phyloP scores from a whole-genome alignment of 495 filamentous ascomycete genomes.

The Aspergillus sclerotiicarbonarius region DNA sequence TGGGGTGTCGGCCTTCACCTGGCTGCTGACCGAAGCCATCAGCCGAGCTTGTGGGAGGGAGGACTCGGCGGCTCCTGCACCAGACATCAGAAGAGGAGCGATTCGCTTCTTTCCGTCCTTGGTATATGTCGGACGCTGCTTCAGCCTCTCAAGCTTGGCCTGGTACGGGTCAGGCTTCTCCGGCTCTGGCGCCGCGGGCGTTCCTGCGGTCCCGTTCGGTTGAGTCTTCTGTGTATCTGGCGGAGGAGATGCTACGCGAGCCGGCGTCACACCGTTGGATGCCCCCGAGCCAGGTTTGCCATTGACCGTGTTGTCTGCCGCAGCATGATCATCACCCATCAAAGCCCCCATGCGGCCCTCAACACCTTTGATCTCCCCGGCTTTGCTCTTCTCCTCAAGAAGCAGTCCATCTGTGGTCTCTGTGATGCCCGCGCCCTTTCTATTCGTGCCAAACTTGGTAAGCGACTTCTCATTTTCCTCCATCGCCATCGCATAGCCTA shows the following conservation, averaged over 20 bases:
- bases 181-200: constrained; percentile 41
- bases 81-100: constrained; percentile 85
- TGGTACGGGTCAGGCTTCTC: constrained; percentile 61
- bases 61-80: constrained; percentile 73
- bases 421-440: constrained; percentile 81
- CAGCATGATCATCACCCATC: constrained; percentile 73
- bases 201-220: constrained; percentile 36
- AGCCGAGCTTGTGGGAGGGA: constrained; percentile 84
- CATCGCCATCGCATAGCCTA: constrained; percentile 68
- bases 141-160: constrained; percentile 72
- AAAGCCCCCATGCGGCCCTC: constrained; percentile 95
- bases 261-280: constrained; percentile 46
- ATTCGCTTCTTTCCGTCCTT: constrained; percentile 98
- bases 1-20: constrained; percentile 66
- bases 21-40: constrained; percentile 63
- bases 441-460: constrained; percentile 85
- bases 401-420: constrained; percentile 85
- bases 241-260: constrained; percentile 33
- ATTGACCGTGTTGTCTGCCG: constrained; percentile 37
- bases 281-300: constrained; percentile 34
- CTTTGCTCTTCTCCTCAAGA: constrained; percentile 89
- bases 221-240: constrained; percentile 39
- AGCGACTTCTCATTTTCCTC: constrained; percentile 91
- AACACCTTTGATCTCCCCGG: constrained; percentile 80
- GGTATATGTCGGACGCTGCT: constrained; percentile 87